Base-by-base conservation (phyloP, 2,329 filamentous ascomycete species). In the Talaromyces sp. region DNA sequence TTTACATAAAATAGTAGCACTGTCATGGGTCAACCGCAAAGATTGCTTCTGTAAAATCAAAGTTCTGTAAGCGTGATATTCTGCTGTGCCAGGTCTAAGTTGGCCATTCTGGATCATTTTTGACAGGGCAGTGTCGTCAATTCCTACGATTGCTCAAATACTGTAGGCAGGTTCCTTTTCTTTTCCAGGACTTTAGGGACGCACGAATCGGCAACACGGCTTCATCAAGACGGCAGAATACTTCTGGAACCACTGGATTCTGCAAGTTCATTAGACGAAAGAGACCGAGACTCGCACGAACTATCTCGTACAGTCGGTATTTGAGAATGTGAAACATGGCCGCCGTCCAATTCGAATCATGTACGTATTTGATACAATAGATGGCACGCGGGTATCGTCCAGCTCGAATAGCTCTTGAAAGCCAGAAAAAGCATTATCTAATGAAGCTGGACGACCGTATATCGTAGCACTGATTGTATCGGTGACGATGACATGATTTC, bases 381-480 rank as follows among this genome's bases (percentile, higher is more conserved):
- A 31, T 8, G 23, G 46, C 12, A 50, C 31, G 46, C 46, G 23
- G 25, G 31, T 31, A 31, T 50, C 46, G 25, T 50, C 46, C 16
- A 50, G 25, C 25, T 50, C 23, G n/a, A 31, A 31, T 18, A 50
- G 46, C 23, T 50, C 46, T 1, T 50, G 46, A 50, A 50, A 50
- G 25, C 46, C 46, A 50, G 46, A 50, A 50, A 50, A 50, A 25
- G 46, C 46, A 50, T 25, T 50, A 16, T 50, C 46, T 31, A 50
- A 31, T 7, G 46, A 50, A 50, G 46, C 23, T 33, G 46, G 46
- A 9, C 46, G 23, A 16, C 46, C 46, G 18, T 50, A 50, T 31
- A 50, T 31, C 23, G 31, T 50, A 18, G 46, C 46, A 14, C 23
- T n/a, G 16, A 50, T 28, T 16, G 46, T 50, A 31, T 50, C 46